Evolutionary conservation across 371 early-diverging fungal genomes (phyloP).

Genomic region (Syncephalastrum contaminatum): DNA sequence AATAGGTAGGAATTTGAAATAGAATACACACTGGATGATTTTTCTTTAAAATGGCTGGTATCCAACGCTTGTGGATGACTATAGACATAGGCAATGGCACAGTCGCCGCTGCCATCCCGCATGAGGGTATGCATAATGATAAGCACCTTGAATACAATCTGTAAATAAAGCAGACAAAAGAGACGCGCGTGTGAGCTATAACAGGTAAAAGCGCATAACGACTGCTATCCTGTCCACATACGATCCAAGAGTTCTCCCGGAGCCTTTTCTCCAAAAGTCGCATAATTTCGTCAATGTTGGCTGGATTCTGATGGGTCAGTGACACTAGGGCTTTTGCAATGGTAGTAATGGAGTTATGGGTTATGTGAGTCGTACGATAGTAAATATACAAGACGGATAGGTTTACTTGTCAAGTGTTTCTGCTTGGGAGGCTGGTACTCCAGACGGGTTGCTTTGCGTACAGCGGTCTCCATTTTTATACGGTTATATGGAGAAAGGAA

Average conservation of each 20-base stretch:
- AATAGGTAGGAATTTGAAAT: not conserved
- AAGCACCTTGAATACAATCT: slow-evolving; percentile 90
- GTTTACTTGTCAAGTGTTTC: slow-evolving; percentile 82
- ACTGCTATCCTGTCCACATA: slow-evolving; percentile 25
- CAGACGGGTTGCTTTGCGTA: slow-evolving; percentile 76
- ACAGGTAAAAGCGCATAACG: no score
- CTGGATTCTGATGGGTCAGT: slow-evolving; percentile 43
- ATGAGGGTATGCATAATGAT: slow-evolving; percentile 85
- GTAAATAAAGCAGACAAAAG: slow-evolving; percentile 10
- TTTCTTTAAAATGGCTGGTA: slow-evolving; percentile 63
- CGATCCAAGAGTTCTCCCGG: slow-evolving; percentile 81
- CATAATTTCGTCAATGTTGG: slow-evolving; percentile 62
- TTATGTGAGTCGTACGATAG: not conserved
- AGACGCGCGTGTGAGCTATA: slow-evolving; percentile 15
- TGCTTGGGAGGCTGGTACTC: slow-evolving; percentile 79
- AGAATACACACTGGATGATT: slow-evolving; percentile 42
- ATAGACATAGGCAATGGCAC: slow-evolving; percentile 64
- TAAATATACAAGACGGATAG: not conserved
- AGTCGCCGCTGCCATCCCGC: slow-evolving; percentile 75
- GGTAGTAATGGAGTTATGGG: not conserved
- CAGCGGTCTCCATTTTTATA: slow-evolving; percentile 68
- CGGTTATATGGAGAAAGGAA: no score
- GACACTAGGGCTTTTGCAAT: slow-evolving; percentile 42
- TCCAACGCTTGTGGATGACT: slow-evolving; percentile 57
- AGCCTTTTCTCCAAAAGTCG: slow-evolving; percentile 57